Evolutionary conservation across 2,329 filamentous ascomycete genomes (phyloP).

Genomic region (Epicoccum nigrum): DNA sequence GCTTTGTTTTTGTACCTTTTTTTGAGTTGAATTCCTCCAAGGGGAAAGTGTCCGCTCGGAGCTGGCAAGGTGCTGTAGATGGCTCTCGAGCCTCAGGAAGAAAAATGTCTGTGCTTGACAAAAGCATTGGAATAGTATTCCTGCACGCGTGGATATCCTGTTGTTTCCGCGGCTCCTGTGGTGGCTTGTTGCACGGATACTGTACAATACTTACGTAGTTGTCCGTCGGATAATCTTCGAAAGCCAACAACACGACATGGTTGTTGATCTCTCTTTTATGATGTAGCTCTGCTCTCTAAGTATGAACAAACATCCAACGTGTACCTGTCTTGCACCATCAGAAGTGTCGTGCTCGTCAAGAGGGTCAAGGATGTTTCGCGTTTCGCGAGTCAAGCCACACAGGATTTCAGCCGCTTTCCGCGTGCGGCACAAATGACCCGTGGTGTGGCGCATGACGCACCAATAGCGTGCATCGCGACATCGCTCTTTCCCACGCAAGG

Average conservation of each 20-base stretch:
- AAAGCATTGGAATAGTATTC: background rate
- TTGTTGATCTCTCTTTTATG: too few species aligned
- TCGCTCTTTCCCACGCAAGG: slow-evolving; percentile 10
- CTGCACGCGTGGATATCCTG: background rate
- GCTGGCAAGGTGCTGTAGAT: too few species aligned
- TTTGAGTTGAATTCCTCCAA: too few species aligned
- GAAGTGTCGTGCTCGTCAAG: background rate
- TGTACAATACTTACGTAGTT: background rate
- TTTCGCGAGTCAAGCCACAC: background rate
- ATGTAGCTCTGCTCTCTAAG: too few species aligned
- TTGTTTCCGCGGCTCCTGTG: background rate
- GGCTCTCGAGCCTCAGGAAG: background rate
- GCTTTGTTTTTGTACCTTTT: too few species aligned
- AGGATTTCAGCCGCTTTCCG: slow-evolving; percentile 2
- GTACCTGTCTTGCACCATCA: too few species aligned
- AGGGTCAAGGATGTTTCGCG: background rate
- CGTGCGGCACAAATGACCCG: slow-evolving; percentile 5
- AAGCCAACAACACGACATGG: too few species aligned
- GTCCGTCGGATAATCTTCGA: slow-evolving; percentile 4
- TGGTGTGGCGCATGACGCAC: slow-evolving; percentile 12
- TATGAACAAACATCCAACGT: too few species aligned
- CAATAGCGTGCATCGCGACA: slow-evolving; percentile 18
- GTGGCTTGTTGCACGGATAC: background rate
- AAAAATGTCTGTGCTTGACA: background rate
- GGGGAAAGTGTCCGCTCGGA: too few species aligned